These are phyloP conservation scores for Aspergillus ellipticus DNA, from an alignment of 495 filamentous ascomycete genomes.

Conservation along the genomic window DNA sequence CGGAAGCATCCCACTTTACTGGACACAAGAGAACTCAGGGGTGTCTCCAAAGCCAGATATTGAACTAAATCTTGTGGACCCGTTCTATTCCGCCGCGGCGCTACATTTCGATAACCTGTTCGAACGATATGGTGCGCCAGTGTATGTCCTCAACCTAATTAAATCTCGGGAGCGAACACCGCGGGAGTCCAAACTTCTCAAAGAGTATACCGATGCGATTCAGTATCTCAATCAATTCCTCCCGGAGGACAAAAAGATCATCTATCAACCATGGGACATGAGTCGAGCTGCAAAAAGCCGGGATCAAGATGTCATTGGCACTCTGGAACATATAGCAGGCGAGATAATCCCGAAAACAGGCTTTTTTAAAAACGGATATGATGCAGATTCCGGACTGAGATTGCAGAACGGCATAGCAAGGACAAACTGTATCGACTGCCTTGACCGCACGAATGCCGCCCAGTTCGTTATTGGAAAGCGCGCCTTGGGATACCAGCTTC, in stretches of 20 bases:
- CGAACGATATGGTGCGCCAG: constrained; percentile 83
- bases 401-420: constrained; percentile 90
- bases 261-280: constrained; percentile 97
- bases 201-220: constrained; percentile 84
- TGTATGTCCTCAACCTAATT: constrained; percentile 91
- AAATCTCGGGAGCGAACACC: constrained; percentile 89
- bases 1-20: constrained; percentile 93
- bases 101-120: constrained; percentile 97
- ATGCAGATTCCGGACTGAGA: constrained; percentile 55
- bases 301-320: constrained; percentile 94
- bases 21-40: constrained; percentile 95
- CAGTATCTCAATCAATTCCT: constrained; percentile 94
- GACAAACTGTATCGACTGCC: constrained; percentile 96
- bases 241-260: constrained; percentile 76
- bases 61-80: constrained; percentile 87
- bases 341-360: constrained; percentile 79
- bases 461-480: constrained; percentile 98
- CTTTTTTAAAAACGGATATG: constrained; percentile 90
- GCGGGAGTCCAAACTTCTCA: constrained; percentile 83
- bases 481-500: constrained; percentile 86
- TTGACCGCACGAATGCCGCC: constrained; percentile 94
- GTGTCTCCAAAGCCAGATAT: constrained; percentile 96
- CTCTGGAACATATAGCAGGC: constrained; percentile 82
- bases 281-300: constrained; percentile 89
- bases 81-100: constrained; percentile 93